Percentiles rank a stretch among this genome's conserved stretches.
Conservation (phyloP, 1,139 yeast species). For the Suhomyces taliae region DNA sequence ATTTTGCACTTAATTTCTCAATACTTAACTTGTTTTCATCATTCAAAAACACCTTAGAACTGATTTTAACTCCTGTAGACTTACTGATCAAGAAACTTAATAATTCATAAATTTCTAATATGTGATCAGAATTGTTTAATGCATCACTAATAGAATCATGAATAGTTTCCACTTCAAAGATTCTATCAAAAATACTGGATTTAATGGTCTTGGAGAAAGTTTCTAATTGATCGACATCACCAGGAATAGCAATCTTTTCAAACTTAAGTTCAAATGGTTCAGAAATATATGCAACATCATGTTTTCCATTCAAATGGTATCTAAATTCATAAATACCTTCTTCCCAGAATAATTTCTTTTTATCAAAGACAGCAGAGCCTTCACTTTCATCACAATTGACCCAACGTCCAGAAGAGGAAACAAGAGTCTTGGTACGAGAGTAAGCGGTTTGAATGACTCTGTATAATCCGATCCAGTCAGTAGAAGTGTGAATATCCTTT, state of each 20-base stretch:
- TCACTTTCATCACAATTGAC: slow-evolving; percentile 41
- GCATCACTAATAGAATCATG: slow-evolving; percentile 28
- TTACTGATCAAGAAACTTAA: slow-evolving; percentile 37
- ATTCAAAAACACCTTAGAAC: slow-evolving; percentile 39
- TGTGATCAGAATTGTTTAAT: slow-evolving; percentile 29
- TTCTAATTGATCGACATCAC: slow-evolving; percentile 16
- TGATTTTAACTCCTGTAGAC: slow-evolving; percentile 41
- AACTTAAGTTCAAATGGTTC: slow-evolving; percentile 67
- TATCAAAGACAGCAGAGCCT: slow-evolving; percentile 56
- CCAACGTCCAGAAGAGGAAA: slow-evolving; percentile 76
- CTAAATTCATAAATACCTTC: slow-evolving; percentile 76
- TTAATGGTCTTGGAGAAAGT: slow-evolving; percentile 37
- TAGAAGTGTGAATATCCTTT: slow-evolving; percentile 35
- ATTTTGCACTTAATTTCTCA: slow-evolving; percentile 37
- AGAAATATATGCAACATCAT: slow-evolving; percentile 67
- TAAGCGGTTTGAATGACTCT: slow-evolving; percentile 61
- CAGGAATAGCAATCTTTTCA: slow-evolving; percentile 42
- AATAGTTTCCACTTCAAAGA: slow-evolving; percentile 27
- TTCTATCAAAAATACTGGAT: slow-evolving; percentile 31
- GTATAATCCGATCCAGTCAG: slow-evolving; percentile 83
- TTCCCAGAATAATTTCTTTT: slow-evolving; percentile 59
- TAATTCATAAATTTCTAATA: slow-evolving; percentile 33
- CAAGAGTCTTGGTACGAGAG: slow-evolving; percentile 58
- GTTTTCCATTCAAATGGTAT: slow-evolving; percentile 69
- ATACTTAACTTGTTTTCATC: slow-evolving; percentile 34